These are phyloP conservation scores for Ophiostoma populinum DNA, from an alignment of 2,329 filamentous ascomycete species.

Conservation along the genomic window DNA sequence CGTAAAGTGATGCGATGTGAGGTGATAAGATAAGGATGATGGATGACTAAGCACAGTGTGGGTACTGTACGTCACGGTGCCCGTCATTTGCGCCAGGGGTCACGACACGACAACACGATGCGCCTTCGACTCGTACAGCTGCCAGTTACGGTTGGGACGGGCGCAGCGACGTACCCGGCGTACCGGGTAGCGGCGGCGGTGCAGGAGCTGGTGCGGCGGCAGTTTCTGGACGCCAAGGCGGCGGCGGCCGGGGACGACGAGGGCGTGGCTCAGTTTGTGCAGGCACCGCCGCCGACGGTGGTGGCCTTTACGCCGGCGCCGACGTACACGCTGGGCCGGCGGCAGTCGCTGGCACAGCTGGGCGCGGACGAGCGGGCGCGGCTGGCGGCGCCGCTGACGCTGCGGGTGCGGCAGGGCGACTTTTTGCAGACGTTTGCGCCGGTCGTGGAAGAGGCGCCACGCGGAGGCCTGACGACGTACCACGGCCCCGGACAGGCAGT, in stretches of 20 bases:
- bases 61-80: no score
- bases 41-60: no score
- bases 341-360: conserved; percentile 39
- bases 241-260: neutral
- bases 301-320: conserved; percentile 70
- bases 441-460: conserved; percentile 51
- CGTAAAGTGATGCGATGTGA: no score
- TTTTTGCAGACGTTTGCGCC: conserved; percentile 27
- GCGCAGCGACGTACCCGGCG: conserved; percentile 15
- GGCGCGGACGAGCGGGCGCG: conserved; percentile 25
- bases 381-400: conserved; percentile 24
- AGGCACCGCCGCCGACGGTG: conserved; percentile 47
- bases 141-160: conserved; percentile 13
- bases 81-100: no score
- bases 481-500: conserved; percentile 88
- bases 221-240: conserved; percentile 42
- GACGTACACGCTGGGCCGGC: conserved; percentile 79
- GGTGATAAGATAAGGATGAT: no score
- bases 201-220: conserved; percentile 22
- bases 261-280: conserved; percentile 7
- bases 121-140: conserved; percentile 23
- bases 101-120: conserved; percentile 10
- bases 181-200: conserved; percentile 22
- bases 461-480: conserved; percentile 85
- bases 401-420: conserved; percentile 14